Evolutionary conservation across 371 early-diverging fungal genomes (phyloP), one percentile per base, ranked within the genome.

Genomic region (Lichtheimia ornata): DNA sequence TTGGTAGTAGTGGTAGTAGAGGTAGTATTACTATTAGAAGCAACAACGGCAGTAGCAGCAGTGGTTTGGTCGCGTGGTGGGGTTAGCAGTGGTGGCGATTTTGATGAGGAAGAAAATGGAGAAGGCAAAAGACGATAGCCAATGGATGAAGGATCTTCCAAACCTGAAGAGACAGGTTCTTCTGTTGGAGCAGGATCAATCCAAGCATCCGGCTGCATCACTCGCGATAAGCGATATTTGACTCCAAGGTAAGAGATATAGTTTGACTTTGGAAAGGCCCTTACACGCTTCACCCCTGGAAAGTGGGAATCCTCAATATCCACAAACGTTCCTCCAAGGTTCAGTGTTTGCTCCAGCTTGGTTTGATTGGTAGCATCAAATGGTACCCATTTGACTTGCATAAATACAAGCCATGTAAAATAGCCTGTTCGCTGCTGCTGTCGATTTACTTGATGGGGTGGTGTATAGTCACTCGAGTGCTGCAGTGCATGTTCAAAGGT

Each of bases 241-340:
- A 79, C 76, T 44, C 79, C 79, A 40, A 79, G 66, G 59, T 76
- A 79, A 49, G 71, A 70, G 9, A 79, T 61, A 56, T 79, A 79
- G 51, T 79, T 79, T 6, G 72, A 70, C 53, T 79, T 79, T 47
- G 79, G 79, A 56, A 79, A 79, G 15, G 73, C 76, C 40, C 79
- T 71, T n/a, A 79, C 79, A 56, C 75, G 66, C 56, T 76, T 76
- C 9, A 79, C 79, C 17, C 64, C 69, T 9, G 76, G 79, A 56
- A 79, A 79, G 30, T 76, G 65, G 14, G 63, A 58, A 58, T 79
- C 79, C 59, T 76, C 63, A 52, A 79, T 76, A 53, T 79, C 79
- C 15, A 79, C 79, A 70, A 79, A 79, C 3, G 79, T 79, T 13
- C 79, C 79, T 11, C 76, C 76, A n/a, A 76, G 62, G 53, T 71